A percentile compares a stretch with the other conserved stretches of the same genome.
Conservation (phyloP, 1,284 basidiomycete species). For the Ganoderma lingzhi region DNA sequence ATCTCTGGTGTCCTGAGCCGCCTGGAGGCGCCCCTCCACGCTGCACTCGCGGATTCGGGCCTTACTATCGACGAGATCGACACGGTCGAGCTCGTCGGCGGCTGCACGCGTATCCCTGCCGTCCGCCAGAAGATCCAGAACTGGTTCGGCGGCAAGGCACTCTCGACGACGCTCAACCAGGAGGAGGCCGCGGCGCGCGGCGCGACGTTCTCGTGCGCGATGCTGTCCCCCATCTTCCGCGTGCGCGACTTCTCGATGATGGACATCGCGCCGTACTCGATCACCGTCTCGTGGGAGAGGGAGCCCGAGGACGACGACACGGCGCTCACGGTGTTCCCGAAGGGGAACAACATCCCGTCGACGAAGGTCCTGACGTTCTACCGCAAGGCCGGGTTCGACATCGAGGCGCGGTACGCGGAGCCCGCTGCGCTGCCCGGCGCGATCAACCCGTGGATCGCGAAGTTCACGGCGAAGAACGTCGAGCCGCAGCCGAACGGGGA, state of each 20-base stretch:
- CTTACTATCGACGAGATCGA: constrained; percentile 68
- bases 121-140: constrained; percentile 71
- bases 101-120: constrained; percentile 73
- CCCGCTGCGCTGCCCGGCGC: constrained; percentile 74
- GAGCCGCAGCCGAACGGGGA: constrained; percentile 74
- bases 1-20: constrained; percentile 61
- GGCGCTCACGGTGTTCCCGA: constrained; percentile 87
- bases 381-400: constrained; percentile 85
- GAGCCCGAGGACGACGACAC: constrained; percentile 85
- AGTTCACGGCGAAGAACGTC: constrained; percentile 85
- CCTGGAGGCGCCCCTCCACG: constrained; percentile 61
- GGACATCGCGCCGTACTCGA: constrained; percentile 86
- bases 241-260: constrained; percentile 91
- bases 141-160: constrained; percentile 72
- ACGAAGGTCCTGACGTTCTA: constrained; percentile 97
- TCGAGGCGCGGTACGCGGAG: constrained; percentile 85
- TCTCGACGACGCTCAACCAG: constrained; percentile 92
- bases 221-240: constrained; percentile 94
- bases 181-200: constrained; percentile 95
- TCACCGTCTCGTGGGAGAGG: constrained; percentile 88
- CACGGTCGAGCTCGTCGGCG: constrained; percentile 75
- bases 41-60: constrained; percentile 65
- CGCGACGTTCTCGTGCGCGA: constrained; percentile 93
- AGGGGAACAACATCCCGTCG: constrained; percentile 85
- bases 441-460: constrained; percentile 85